Evolutionary conservation across 2,329 filamentous ascomycete genomes (phyloP), one percentile per base, ranked within the genome.

Genomic region (Aspergillus hortae): DNA sequence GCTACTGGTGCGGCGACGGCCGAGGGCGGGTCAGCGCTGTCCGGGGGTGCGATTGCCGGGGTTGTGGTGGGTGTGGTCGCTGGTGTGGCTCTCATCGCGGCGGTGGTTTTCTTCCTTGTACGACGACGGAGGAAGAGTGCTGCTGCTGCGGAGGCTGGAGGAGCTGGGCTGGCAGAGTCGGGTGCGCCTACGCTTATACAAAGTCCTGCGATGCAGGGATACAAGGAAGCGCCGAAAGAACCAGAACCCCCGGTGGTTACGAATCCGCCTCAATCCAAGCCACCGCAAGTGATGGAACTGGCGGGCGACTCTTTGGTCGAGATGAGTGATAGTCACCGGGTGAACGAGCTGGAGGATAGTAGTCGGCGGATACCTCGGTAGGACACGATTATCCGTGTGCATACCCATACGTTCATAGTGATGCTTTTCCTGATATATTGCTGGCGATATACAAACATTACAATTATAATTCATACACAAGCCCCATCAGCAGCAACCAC

Each of bases 401-500:
- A 2, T 19, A 19, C 19, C 19, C 1, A 41, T 21, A 21, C 4
- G 38, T n/a, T 3, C 17, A 21, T n/a, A 21, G 14, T 17, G 38
- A 41, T 6, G 15, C 14, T 6, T 23, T 23, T 23, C 5, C 2
- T 6, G 23, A 23, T 23, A 38, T n/a, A 38, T n/a, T n/a, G 14
- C 35, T 17, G 15, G 35, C 35, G 14, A n/a, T 38, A 38, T 17
- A 38, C 14, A 38, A 38, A n/a, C 35, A n/a, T 30, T 30, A 30
- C 3, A 30, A 38, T 38, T 9, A n/a, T n/a, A 5, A 19, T 46
- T 40, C 21, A 54, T 38, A 21, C 38, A 38, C 55, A 57, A 12
- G 9, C 17, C 32, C 14, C 49, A 3, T 30, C 51, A 21, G 23
- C 41, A 42, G 62, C 46, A 4, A 66, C 56, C 45, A 64, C 58